phyloP scores from a whole-genome alignment of 139 green algal genomes.

The Auxenochlorella pyrenoidosa region DNA sequence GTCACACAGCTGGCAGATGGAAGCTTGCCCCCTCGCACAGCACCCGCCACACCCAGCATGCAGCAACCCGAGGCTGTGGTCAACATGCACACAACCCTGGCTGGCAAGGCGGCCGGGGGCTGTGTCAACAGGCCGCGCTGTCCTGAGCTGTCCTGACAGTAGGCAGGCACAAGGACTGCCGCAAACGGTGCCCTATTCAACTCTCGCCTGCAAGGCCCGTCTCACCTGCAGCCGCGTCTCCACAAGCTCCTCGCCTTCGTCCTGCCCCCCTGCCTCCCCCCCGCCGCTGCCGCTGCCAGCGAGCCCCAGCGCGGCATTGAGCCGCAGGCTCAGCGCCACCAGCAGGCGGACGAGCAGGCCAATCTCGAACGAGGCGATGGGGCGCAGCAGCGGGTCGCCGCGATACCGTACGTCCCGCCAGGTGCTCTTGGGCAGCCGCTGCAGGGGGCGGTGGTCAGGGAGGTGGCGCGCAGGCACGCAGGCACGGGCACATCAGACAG shows the following conservation, averaged over 20 bases:
- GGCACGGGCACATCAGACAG: neutral
- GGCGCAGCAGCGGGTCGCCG: conserved; percentile 81
- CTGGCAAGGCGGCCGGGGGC: too few species aligned
- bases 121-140: too few species aligned
- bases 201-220: neutral
- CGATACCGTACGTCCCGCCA: conserved; percentile 70
- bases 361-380: conserved; percentile 81
- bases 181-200: neutral
- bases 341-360: conserved; percentile 72
- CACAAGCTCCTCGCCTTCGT: conserved; percentile 51
- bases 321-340: conserved; percentile 53
- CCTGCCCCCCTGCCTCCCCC: neutral
- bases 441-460: neutral
- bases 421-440: conserved; percentile 54
- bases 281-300: conserved; percentile 20
- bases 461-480: neutral
- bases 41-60: too few species aligned
- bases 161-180: too few species aligned
- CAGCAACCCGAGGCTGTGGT: too few species aligned
- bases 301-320: conserved; percentile 69
- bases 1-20: too few species aligned
- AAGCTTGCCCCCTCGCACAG: too few species aligned
- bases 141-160: too few species aligned
- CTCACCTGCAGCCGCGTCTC: conserved; percentile 60
- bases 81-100: too few species aligned